Conservation (phyloP, 208 protist species). For the Acanthamoeba healyi region DNA sequence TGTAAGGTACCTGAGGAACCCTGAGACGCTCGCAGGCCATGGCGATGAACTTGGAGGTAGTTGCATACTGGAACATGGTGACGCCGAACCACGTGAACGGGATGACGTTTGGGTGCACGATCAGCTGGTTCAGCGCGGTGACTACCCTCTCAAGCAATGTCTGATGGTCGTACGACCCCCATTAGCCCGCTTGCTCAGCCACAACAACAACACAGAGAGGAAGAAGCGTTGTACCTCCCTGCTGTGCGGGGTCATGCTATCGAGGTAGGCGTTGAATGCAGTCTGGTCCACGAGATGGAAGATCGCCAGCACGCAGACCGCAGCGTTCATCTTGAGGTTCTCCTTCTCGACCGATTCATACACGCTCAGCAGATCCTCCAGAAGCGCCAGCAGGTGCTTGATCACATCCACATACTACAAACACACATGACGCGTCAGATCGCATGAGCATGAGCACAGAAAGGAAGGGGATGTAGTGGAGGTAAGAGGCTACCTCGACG, state of each 20-base stretch:
- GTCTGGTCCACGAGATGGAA: constrained; percentile 63
- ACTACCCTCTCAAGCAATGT: constrained; percentile 29
- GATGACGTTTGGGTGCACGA: constrained; percentile 9
- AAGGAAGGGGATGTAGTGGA: neutral
- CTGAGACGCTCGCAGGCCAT: neutral
- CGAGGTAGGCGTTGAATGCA: neutral
- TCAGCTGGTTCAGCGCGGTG: constrained; percentile 11
- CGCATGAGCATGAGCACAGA: neutral
- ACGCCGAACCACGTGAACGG: constrained; percentile 78
- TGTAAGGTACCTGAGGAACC: neutral
- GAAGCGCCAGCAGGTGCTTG: neutral
- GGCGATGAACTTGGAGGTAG: constrained; percentile 68
- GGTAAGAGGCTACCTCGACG: neutral
- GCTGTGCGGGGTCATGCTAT: neutral
- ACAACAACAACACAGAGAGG: too few species aligned
- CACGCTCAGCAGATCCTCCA: neutral
- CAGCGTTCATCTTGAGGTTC: constrained; percentile 49
- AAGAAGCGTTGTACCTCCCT: too few species aligned
- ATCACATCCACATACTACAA: neutral
- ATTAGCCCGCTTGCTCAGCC: too few species aligned
- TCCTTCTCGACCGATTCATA: neutral
- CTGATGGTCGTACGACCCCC: too few species aligned
- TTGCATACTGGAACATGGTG: constrained; percentile 80
- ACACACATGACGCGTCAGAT: neutral
- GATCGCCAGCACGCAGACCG: constrained; percentile 73